Evolutionary conservation across 176 grass and related monocot species (phyloP), one percentile per base, ranked within the genome.

Genomic region (Melocanna baccifera): DNA sequence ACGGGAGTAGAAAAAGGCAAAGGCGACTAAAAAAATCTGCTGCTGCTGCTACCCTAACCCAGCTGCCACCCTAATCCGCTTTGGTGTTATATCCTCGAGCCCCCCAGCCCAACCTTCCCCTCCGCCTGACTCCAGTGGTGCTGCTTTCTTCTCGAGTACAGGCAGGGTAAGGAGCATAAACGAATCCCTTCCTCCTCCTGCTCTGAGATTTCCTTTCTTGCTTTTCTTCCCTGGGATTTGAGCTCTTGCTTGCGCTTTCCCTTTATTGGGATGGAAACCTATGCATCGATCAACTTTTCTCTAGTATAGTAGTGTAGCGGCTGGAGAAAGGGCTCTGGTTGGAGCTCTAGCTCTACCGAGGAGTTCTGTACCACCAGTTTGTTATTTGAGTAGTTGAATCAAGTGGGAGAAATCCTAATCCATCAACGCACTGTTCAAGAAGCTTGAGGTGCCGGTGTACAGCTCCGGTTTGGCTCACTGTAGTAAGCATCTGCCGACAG

Each of bases 61-160:
- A n/a, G 13, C 46, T 15, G 47, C 47, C 5, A 6, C 47, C 14
- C 47, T 16, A 48, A 50, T 50, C 7, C 2, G 42, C 55, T 52
- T 67, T 55, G 57, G 50, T 74, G 82, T 81, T 81, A 90, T 80
- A 87, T 87, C 88, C 76, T 87, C 89, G 75, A 91, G 89, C 85
- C 71, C 76, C 80, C 20, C 62, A 12, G 1, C 26, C 1, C 23
- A 3, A 42, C 51, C 45, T 71, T 62, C 45, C 64, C 65, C 65
- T 46, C 75, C 67, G 75, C 75, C 52, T 19, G 82, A 69, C 85
- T 78, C 68, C 82, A 75, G 69, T 85, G 82, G 77, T 20, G 50
- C 69, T 51, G 59, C 81, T 73, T 80, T 34, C 76, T 28, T 48
- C 29, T 42, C n/a, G 57, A 14, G 56, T 3, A 18, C 70, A 22